Evolutionary conservation across 345 rosid species (phyloP).

Genomic region (Ricinus communis): DNA sequence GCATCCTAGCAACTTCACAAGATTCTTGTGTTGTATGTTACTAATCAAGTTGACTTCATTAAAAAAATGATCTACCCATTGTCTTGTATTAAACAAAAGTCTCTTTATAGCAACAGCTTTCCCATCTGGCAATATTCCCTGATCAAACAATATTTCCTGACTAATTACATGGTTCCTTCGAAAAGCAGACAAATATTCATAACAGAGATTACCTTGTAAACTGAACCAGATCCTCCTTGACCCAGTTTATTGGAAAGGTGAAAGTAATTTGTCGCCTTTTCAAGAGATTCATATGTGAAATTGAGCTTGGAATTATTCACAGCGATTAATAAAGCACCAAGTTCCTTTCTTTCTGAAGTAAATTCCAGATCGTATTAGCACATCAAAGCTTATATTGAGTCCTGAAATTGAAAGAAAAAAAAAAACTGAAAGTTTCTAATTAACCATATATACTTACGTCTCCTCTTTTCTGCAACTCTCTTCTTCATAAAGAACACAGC

Average conservation of each 20-base stretch:
- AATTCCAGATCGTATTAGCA: conserved; percentile 6
- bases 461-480: conserved; percentile 43
- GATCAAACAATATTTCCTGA: too few species aligned
- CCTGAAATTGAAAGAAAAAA: background rate
- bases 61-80: conserved; percentile 96
- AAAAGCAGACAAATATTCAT: background rate
- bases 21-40: conserved; percentile 73
- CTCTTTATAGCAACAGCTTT: conserved; percentile 78
- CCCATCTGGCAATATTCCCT: conserved; percentile 73
- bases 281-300: conserved; percentile 75
- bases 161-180: background rate
- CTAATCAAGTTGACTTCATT: conserved; percentile 90
- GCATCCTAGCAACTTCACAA: conserved; percentile 78
- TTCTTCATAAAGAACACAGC: conserved; percentile 42
- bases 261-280: conserved; percentile 77
- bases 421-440: background rate
- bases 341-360: conserved; percentile 58
- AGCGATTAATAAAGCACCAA: conserved; percentile 52
- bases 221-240: conserved; percentile 93
- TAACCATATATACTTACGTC: conserved; percentile 38
- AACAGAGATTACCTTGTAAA: conserved; percentile 53
- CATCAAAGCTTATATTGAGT: conserved; percentile 1
- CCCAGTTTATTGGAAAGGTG: conserved; percentile 66
- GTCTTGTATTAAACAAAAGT: conserved; percentile 78
- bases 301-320: conserved; percentile 70